A percentile compares a stretch with the other conserved stretches of the same genome.
phyloP scores from a whole-genome alignment of 768 basidiomycete species.

The Clavaria fumosa region DNA sequence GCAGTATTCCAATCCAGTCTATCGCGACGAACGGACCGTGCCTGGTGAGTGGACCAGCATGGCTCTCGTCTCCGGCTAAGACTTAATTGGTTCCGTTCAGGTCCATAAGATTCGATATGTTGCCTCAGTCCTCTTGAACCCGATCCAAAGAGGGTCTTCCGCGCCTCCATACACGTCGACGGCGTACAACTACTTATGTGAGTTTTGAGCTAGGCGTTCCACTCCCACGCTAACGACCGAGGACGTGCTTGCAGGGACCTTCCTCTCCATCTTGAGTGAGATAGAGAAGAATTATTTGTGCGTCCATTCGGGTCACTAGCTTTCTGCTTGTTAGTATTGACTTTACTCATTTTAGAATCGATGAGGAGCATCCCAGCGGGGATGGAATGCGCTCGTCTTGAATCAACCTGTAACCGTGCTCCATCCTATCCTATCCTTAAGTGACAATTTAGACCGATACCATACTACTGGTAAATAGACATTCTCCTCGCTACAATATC shows the following conservation, averaged over 20 bases:
- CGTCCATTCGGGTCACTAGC: slow-evolving; percentile 15
- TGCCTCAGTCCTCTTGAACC: slow-evolving; percentile 77
- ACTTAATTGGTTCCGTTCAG: slow-evolving; percentile 19
- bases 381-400: too few relatives aligned
- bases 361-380: too few relatives aligned
- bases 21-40: slow-evolving; percentile 83
- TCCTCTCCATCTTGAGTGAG: slow-evolving; percentile 79
- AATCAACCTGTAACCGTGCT: too few relatives aligned
- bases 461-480: too few relatives aligned
- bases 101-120: slow-evolving; percentile 91
- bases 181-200: slow-evolving; percentile 75
- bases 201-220: too few relatives aligned
- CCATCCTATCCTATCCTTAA: too few relatives aligned
- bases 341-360: slow-evolving; percentile 53
- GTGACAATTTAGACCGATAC: too few relatives aligned
- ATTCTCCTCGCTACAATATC: too few relatives aligned
- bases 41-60: slow-evolving; percentile 28
- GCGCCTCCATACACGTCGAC: slow-evolving; percentile 69
- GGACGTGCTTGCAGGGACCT: slow-evolving; percentile 51
- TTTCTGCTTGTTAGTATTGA: slow-evolving; percentile 47
- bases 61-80: background rate
- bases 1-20: slow-evolving; percentile 81
- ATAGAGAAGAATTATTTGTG: slow-evolving; percentile 84
- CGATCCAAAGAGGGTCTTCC: slow-evolving; percentile 67
- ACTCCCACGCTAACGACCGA: too few relatives aligned